A percentile compares a stretch with the other conserved stretches of the same genome.
These are phyloP conservation scores for Phytophthora agathidicida DNA, from an alignment of 352 stramenopile genomes.

Conservation along the genomic window DNA sequence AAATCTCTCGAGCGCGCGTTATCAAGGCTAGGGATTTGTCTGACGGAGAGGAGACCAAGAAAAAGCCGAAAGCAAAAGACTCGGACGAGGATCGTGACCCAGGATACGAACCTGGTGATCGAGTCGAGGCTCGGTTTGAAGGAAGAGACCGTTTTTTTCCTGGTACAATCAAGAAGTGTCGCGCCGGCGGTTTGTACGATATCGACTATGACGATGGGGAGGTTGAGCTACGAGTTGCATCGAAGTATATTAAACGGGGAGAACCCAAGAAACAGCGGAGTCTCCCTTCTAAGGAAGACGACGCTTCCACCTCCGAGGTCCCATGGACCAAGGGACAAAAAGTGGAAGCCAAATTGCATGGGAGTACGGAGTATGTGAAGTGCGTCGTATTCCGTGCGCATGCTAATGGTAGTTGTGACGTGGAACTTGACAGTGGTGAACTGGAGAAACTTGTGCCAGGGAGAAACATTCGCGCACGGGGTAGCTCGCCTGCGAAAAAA, in stretches of 20 bases:
- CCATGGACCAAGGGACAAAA: slow-evolving; percentile 56
- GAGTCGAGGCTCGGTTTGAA: slow-evolving; percentile 55
- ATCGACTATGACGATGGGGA: slow-evolving; percentile 70
- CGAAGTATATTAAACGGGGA: slow-evolving; percentile 50
- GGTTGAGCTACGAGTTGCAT: slow-evolving; percentile 57
- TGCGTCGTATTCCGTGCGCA: slow-evolving; percentile 54
- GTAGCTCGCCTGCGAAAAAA: slow-evolving; percentile 42
- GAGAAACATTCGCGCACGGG: slow-evolving; percentile 39
- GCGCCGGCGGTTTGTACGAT: slow-evolving; percentile 43
- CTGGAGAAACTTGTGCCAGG: slow-evolving; percentile 49
- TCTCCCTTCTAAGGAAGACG: slow-evolving; percentile 25
- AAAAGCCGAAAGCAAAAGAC: slow-evolving; percentile 8
- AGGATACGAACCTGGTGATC: slow-evolving; percentile 45
- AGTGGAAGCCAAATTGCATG: slow-evolving; percentile 64
- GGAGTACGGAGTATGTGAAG: slow-evolving; percentile 46
- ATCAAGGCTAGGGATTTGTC: slow-evolving; percentile 32
- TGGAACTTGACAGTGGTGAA: slow-evolving; percentile 72
- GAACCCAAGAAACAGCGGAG: slow-evolving; percentile 45
- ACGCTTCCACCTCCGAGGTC: slow-evolving; percentile 40
- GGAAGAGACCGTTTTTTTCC: slow-evolving; percentile 45
- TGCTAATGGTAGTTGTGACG: slow-evolving; percentile 64
- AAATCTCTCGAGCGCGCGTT: slow-evolving; percentile 46
- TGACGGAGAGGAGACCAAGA: slow-evolving; percentile 9
- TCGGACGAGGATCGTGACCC: slow-evolving; percentile 25
- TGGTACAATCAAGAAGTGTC: slow-evolving; percentile 50